Conservation (phyloP, 805 yeast genomes). For the Myxozyma monticola region DNA sequence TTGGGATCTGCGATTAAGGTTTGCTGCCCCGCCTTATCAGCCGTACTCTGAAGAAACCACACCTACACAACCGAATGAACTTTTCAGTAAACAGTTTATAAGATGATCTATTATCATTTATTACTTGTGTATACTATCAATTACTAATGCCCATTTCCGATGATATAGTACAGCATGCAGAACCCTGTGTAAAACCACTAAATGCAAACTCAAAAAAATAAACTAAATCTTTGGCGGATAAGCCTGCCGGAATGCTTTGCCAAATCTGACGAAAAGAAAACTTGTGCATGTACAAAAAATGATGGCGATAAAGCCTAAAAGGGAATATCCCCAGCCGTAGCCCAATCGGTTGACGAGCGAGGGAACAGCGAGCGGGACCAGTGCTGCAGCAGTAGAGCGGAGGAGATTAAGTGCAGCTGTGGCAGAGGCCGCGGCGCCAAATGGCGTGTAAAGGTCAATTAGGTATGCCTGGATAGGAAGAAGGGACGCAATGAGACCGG, state of each 20-base stretch:
- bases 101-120: too few species aligned
- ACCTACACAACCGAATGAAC: too few species aligned
- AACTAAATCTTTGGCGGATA: conserved; percentile 21
- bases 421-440: conserved; percentile 29
- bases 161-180: too few species aligned
- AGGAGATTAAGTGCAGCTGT: conserved; percentile 27
- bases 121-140: too few species aligned
- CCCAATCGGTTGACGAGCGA: conserved; percentile 10
- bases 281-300: conserved; percentile 18
- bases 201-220: neutral
- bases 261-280: conserved; percentile 20
- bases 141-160: too few species aligned
- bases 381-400: conserved; percentile 27
- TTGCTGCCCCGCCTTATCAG: too few species aligned
- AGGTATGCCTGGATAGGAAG: conserved; percentile 28
- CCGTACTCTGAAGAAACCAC: too few species aligned
- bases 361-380: conserved; percentile 26
- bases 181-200: too few species aligned
- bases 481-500: conserved; percentile 24
- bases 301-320: conserved; percentile 23
- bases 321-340: conserved; percentile 29
- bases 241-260: conserved; percentile 11
- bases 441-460: conserved; percentile 26
- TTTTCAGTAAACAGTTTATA: too few species aligned
- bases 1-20: too few species aligned